Base-by-base conservation (phyloP, 2,329 filamentous ascomycete species). In the Aspergillus pseudotamarii region DNA sequence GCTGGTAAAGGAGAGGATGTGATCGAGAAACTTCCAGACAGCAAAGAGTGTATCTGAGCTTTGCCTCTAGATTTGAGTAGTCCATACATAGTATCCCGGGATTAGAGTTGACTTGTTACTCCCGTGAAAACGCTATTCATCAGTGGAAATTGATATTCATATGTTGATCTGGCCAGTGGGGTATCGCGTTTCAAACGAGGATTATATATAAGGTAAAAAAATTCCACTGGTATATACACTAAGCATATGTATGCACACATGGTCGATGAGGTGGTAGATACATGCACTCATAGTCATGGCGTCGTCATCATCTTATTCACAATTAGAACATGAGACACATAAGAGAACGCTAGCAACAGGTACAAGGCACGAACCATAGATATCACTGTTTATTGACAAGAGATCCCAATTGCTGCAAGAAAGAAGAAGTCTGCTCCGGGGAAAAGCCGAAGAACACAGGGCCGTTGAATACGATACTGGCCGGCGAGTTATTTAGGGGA, bases 401-500 rank as follows among this genome's bases (percentile, higher is more conserved):
- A 5, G 63, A 64, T 14, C 68, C 69, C 23, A 81, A 85, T 60
- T 87, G 83, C 69, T 91, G 88, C 82, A 96, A 85, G 58, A 96
- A 85, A 60, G 87, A 84, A 28, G 92, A 86, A n/a, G 92, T 91
- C 74, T 96, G 89, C 64, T 96, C 92, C 65, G 93, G 86, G 11
- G 90, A 88, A 72, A 97, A 97, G 0, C 94, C 94, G 71, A 98
- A 92, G 73, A 97, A 97, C 0, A 97, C 93, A 0, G 94, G 94
- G 0, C 94, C 94, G 10, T 92, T 96, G 73, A 97, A 97, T 0
- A 96, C 83, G 86, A 97, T 91, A 70, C 91, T 89, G 11, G 91
- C 86, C 11, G 72, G 54, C 3, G 68, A 57, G 21, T 64, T 57
- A 55, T 64, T 65, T 59, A 65, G 34, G 57, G 50, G 58, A 60